Evolutionary conservation across 495 filamentous ascomycete species (phyloP).

Genomic region (Penicillium canescens): DNA sequence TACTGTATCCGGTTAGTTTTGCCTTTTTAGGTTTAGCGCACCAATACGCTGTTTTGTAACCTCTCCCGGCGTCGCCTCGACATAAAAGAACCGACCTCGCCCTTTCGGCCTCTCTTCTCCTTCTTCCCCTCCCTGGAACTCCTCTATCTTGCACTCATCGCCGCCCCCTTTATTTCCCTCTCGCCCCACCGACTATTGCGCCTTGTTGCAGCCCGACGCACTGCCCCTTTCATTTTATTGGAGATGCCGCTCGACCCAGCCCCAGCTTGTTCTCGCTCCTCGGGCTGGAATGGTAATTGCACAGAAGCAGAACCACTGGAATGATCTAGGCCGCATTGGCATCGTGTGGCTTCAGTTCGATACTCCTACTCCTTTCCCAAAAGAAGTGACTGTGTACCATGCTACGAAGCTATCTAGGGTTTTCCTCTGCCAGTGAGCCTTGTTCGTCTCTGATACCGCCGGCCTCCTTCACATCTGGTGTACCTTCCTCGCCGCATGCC

Average conservation of each 20-base stretch:
- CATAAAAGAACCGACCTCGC: conserved; percentile 7
- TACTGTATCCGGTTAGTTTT: conserved; percentile 15
- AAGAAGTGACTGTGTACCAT: conserved; percentile 6
- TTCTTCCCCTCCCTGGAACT: conserved; percentile 10
- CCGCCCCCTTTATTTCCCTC: conserved; percentile 19
- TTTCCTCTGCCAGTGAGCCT: conserved; percentile 4
- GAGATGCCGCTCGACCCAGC: conserved; percentile 20
- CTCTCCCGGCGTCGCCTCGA: conserved; percentile 7
- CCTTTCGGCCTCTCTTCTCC: conserved; percentile 7
- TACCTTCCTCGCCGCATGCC: conserved; percentile 4
- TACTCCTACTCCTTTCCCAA: conserved; percentile 13
- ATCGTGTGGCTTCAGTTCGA: conserved; percentile 12
- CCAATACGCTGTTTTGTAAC: conserved; percentile 15
- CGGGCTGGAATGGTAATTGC: conserved; percentile 12
- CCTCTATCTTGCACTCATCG: conserved; percentile 21
- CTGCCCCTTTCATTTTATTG: conserved; percentile 21
- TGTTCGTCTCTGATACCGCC: conserved; percentile 9
- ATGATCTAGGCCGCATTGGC: too few relatives aligned
- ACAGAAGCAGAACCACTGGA: conserved; percentile 18
- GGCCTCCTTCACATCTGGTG: conserved; percentile 5
- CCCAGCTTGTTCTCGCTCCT: conserved; percentile 15
- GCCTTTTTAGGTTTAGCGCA: conserved; percentile 15
- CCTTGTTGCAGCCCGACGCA: conserved; percentile 18
- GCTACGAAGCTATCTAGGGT: conserved; percentile 14
- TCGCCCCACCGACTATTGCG: conserved; percentile 16